phyloP scores from a whole-genome alignment of 2,329 filamentous ascomycete species.

The Gnomoniopsis sp. region DNA sequence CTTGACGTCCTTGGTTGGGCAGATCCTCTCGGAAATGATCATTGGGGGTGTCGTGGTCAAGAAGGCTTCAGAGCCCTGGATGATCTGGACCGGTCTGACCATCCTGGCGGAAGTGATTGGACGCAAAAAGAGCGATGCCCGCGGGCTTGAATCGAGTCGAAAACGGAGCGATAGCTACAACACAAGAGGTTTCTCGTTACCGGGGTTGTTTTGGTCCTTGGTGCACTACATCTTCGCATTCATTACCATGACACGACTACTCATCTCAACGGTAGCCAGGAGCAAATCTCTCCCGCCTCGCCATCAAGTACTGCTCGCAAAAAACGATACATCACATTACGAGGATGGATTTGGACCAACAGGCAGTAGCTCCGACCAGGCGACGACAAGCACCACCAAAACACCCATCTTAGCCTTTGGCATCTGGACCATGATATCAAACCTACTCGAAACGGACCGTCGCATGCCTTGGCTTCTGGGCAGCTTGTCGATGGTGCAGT shows the following conservation, averaged over 20 bases:
- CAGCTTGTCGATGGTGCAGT: conserved; percentile 70
- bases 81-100: conserved; percentile 80
- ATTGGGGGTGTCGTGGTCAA: conserved; percentile 77
- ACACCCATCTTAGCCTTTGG: conserved; percentile 73
- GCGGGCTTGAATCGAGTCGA: conserved; percentile 16
- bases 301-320: conserved; percentile 22
- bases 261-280: conserved; percentile 61
- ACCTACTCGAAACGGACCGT: conserved; percentile 67
- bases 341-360: conserved; percentile 20
- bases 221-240: conserved; percentile 53
- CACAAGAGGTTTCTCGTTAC: conserved; percentile 34
- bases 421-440: conserved; percentile 70
- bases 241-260: conserved; percentile 63
- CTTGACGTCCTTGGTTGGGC: conserved; percentile 75
- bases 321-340: conserved; percentile 24
- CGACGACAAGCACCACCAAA: conserved; percentile 30
- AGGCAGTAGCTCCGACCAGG: conserved; percentile 20
- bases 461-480: conserved; percentile 92
- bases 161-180: conserved; percentile 1
- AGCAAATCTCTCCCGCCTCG: conserved; percentile 65
- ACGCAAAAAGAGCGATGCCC: conserved; percentile 23
- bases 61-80: conserved; percentile 81
- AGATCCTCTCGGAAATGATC: conserved; percentile 87
- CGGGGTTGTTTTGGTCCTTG: conserved; percentile 51
- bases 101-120: conserved; percentile 55